Evolutionary conservation across 75 land plant species (phyloP), one percentile per base, ranked within the genome.

Genomic region (Cupressus sempervirens): DNA sequence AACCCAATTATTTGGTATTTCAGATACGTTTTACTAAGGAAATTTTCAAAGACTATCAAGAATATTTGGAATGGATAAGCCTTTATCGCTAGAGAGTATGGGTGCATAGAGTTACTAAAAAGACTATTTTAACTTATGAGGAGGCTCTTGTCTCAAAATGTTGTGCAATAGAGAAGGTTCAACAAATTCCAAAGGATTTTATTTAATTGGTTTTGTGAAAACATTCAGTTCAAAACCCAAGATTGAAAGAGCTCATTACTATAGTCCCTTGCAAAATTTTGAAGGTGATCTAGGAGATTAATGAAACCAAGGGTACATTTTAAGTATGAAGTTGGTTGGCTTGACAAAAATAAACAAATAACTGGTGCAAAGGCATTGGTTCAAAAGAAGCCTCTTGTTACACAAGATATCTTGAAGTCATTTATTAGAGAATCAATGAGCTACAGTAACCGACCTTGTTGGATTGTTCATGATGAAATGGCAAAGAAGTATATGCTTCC

Each of bases 11-110:
- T 77, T 88, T 85, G 30, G 96, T 96, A 26, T 96, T 90, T 86
- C 98, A 96, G 91, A 90, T 96, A 80, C 97, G 98, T 9, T 96
- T 96, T 82, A 96, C 98, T 0, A 96, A 93, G 84, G 98, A 96
- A 84, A 91, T 96, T 67, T 95, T 96, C 41, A 82, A 90, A 58
- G 94, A 95, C 84, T 96, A 95, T 82, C 65, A 87, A 73, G 97
- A 95, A 58, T 97, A 95, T 86, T 86, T 97, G 88, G 91, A 91
- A 26, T 68, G 93, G 52, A 87, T 96, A 68, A 94, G 92, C 84
- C 82, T 92, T 0, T 97, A 97, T 74, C 92, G 95, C 0, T 89
- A 90, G 83, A 90, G 94, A 85, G 82, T 93, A 18, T 97, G 99
- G 99, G 90, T 90, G 41, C 95, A 98, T 81, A 94, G 94, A 89